A percentile compares a stretch with the other conserved stretches of the same genome.
Conservation (phyloP, 495 filamentous ascomycete species). For the Penicillium verhagenii region DNA sequence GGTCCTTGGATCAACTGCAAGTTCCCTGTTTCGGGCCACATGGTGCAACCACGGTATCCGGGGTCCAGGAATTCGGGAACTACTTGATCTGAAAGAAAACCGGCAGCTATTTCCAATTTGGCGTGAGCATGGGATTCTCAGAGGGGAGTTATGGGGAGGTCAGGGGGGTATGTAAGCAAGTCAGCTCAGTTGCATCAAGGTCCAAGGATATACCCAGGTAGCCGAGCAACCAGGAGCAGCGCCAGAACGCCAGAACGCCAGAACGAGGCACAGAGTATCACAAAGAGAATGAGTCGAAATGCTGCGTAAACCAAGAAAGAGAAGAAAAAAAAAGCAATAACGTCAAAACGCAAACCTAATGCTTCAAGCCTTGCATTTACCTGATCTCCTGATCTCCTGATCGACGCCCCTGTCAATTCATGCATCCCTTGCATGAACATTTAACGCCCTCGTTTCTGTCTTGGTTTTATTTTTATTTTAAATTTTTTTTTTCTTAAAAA, state of each 20-base stretch:
- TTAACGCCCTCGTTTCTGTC: constrained; percentile 19
- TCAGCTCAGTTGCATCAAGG: neutral
- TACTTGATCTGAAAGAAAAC: neutral
- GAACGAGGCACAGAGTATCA: neutral
- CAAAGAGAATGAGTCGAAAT: neutral
- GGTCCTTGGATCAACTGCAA: constrained; percentile 9
- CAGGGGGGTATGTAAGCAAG: neutral
- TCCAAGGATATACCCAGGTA: neutral
- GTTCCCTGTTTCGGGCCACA: constrained; percentile 18
- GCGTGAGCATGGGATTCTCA: neutral
- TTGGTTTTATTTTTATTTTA: no score
- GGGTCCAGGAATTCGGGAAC: constrained; percentile 8
- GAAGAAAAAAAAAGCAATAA: neutral
- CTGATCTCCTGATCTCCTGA: constrained; percentile 24
- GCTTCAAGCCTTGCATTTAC: neutral
- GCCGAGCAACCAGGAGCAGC: neutral
- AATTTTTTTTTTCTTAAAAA: no score
- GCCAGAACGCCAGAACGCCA: no score
- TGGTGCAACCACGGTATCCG: constrained; percentile 18
- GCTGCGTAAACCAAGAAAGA: neutral
- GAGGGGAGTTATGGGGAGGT: neutral
- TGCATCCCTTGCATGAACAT: constrained; percentile 23
- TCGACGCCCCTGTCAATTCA: constrained; percentile 7
- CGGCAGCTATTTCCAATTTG: neutral
- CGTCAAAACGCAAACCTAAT: constrained; percentile 3